A percentile compares a stretch with the other conserved stretches of the same genome.
These are phyloP conservation scores for Maudiozyma bulderi DNA, from an alignment of 805 yeast species.

Conservation along the genomic window DNA sequence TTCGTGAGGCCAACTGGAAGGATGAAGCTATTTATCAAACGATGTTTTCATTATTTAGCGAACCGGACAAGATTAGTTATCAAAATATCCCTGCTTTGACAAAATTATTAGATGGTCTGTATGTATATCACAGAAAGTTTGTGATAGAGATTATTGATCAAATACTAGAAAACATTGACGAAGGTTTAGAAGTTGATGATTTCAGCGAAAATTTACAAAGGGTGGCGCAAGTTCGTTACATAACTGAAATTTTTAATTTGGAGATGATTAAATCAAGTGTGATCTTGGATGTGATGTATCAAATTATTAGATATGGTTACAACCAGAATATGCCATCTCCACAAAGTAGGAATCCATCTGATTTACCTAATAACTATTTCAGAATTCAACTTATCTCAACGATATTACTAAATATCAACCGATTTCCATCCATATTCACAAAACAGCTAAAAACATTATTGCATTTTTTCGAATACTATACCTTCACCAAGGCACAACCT, in stretches of 20 bases:
- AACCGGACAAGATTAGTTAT: slow-evolving; percentile 53
- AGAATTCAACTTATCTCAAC: slow-evolving; percentile 49
- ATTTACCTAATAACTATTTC: slow-evolving; percentile 60
- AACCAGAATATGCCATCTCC: slow-evolving; percentile 47
- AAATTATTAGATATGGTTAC: slow-evolving; percentile 58
- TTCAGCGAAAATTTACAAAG: slow-evolving; percentile 51
- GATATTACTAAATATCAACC: slow-evolving; percentile 30
- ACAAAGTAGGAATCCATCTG: slow-evolving; percentile 35
- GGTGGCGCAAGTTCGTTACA: slow-evolving; percentile 48
- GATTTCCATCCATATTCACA: slow-evolving; percentile 10
- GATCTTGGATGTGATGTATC: slow-evolving; percentile 43
- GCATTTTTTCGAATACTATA: slow-evolving; percentile 62
- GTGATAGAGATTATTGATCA: slow-evolving; percentile 46
- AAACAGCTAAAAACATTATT: slow-evolving; percentile 35
- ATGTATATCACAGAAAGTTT: slow-evolving; percentile 32
- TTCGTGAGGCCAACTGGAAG: slow-evolving; percentile 40
- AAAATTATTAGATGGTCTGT: slow-evolving; percentile 32
- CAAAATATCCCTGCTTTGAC: slow-evolving; percentile 47
- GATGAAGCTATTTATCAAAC: slow-evolving; percentile 30
- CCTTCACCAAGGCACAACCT: slow-evolving; percentile 50
- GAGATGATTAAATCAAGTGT: slow-evolving; percentile 38
- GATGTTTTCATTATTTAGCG: slow-evolving; percentile 37
- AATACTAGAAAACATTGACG: slow-evolving; percentile 49
- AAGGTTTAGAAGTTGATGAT: slow-evolving; percentile 59
- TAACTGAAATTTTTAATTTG: slow-evolving; percentile 47